phyloP scores from a whole-genome alignment of 495 filamentous ascomycete genomes.

The Cercophora samala region DNA sequence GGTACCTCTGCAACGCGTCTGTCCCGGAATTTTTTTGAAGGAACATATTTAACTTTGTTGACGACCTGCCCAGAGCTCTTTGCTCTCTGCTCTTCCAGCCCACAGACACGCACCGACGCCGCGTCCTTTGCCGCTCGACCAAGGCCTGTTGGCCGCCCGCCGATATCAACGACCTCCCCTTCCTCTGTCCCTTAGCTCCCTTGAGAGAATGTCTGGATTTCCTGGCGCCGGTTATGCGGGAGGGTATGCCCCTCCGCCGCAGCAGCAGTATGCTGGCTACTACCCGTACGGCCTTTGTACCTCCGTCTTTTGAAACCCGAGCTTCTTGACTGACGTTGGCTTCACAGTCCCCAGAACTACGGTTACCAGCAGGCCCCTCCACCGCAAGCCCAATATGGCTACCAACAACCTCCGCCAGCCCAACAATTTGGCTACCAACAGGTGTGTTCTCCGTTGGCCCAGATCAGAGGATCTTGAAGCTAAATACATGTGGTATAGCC shows the following conservation, averaged over 20 bases:
- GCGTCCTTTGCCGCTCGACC: conserved; percentile 4
- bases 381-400: conserved; percentile 42
- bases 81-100: neutral
- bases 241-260: conserved; percentile 11
- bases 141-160: neutral
- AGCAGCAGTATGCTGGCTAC: conserved; percentile 8
- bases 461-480: conserved; percentile 4
- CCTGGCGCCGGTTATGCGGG: conserved; percentile 13
- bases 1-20: neutral
- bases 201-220: conserved; percentile 11
- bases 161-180: neutral
- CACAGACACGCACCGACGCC: neutral
- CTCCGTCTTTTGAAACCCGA: conserved; percentile 7
- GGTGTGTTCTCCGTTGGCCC: conserved; percentile 19
- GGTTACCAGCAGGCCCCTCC: conserved; percentile 26
- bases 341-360: conserved; percentile 22
- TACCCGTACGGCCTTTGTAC: conserved; percentile 11
- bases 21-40: neutral
- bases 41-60: neutral
- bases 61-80: neutral
- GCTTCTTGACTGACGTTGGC: conserved; percentile 7
- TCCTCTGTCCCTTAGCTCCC: neutral
- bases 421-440: conserved; percentile 37
- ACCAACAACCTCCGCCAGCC: conserved; percentile 43
- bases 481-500: conserved; percentile 32